A percentile compares a stretch with the other conserved stretches of the same genome.
Conservation (phyloP, 2,329 filamentous ascomycete genomes). For the Epicoccum sorghinum region DNA sequence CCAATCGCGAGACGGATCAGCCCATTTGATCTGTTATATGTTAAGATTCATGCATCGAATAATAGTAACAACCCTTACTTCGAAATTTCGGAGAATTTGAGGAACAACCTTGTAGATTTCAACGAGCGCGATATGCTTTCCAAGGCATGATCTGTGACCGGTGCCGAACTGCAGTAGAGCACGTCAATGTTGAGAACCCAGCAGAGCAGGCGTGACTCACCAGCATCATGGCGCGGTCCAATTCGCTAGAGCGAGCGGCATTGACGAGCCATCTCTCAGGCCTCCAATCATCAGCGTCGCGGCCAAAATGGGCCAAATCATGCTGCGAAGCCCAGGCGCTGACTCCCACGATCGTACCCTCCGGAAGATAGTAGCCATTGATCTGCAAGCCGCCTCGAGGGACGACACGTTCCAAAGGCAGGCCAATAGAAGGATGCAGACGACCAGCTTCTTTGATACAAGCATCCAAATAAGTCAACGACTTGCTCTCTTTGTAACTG, state of each 20-base stretch:
- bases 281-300: constrained; percentile 14
- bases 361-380: constrained; percentile 2
- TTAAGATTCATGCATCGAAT: too few species aligned
- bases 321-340: constrained; percentile 23
- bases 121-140: too few species aligned
- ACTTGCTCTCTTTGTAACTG: not conserved
- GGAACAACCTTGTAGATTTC: too few species aligned
- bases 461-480: constrained; percentile 49
- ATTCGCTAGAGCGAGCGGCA: not conserved
- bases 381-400: constrained; percentile 41
- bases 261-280: constrained; percentile 22
- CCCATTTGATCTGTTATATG: too few species aligned
- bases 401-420: constrained; percentile 48
- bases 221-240: too few species aligned
- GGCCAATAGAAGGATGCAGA: constrained; percentile 51
- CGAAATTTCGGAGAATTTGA: too few species aligned
- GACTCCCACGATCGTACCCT: constrained; percentile 22
- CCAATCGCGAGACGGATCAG: too few species aligned
- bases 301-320: constrained; percentile 13
- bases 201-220: too few species aligned
- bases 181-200: too few species aligned
- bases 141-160: too few species aligned
- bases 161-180: too few species aligned
- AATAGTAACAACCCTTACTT: too few species aligned
- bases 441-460: constrained; percentile 54